Percentiles rank a stretch among this genome's conserved stretches.
Conservation (phyloP, 805 yeast species). For the Sugiyamaella lignohabitans region DNA sequence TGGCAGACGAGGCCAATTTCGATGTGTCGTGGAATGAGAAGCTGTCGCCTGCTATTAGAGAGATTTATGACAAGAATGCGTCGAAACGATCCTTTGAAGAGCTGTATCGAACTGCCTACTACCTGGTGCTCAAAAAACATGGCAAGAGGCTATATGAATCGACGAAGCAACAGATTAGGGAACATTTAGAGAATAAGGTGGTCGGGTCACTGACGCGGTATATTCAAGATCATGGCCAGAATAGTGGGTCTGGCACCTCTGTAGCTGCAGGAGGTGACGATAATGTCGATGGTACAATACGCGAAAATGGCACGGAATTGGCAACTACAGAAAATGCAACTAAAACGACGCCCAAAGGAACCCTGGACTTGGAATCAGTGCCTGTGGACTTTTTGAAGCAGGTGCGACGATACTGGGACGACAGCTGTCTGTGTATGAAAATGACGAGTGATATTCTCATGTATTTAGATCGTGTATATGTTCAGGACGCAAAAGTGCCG, state of each 20-base stretch:
- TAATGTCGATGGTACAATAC: too few relatives aligned
- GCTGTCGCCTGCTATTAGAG: conserved; percentile 58
- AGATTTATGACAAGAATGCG: conserved; percentile 67
- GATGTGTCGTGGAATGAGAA: conserved; percentile 57
- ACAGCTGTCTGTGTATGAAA: conserved; percentile 64
- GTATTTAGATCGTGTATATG: conserved; percentile 82
- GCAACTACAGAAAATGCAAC: too few relatives aligned
- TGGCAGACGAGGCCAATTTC: conserved; percentile 39
- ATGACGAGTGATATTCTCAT: conserved; percentile 77
- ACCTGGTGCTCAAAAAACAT: conserved; percentile 60
- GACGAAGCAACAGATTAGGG: conserved; percentile 43
- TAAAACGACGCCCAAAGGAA: too few relatives aligned
- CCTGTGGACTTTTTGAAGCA: conserved; percentile 28
- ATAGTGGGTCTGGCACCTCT: too few relatives aligned
- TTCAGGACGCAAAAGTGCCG: conserved; percentile 57
- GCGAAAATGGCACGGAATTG: too few relatives aligned
- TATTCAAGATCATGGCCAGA: conserved; percentile 4
- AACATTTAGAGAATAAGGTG: conserved; percentile 36
- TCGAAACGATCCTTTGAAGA: conserved; percentile 74
- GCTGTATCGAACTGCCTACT: conserved; percentile 72
- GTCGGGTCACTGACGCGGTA: conserved; percentile 20
- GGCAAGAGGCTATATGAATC: conserved; percentile 62
- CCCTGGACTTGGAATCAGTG: too few relatives aligned
- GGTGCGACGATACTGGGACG: conserved; percentile 53
- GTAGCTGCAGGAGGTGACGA: background rate